phyloP scores from a whole-genome alignment of 1,139 yeast genomes.

The Yamadazyma friedrichii region DNA sequence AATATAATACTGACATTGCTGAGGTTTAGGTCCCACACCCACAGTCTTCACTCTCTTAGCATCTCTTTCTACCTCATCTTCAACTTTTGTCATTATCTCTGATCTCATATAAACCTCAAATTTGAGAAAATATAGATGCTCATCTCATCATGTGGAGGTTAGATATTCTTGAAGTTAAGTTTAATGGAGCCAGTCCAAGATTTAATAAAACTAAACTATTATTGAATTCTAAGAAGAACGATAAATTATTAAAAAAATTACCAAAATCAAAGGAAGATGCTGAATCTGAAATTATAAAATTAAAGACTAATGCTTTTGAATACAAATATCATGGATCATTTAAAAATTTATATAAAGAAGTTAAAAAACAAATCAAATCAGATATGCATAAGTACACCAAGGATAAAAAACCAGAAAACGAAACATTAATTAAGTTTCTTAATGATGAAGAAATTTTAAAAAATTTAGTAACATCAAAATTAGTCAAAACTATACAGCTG shows the following conservation, averaged over 20 bases:
- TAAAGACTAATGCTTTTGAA: constrained; percentile 46
- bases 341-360: constrained; percentile 39
- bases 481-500: constrained; percentile 29
- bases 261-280: constrained; percentile 43
- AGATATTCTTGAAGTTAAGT: constrained; percentile 52
- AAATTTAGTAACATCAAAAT: constrained; percentile 31
- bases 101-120: too few relatives aligned
- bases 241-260: constrained; percentile 41
- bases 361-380: constrained; percentile 28
- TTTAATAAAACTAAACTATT: constrained; percentile 52
- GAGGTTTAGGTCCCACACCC: constrained; percentile 4
- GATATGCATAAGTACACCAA: constrained; percentile 19
- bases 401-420: constrained; percentile 1
- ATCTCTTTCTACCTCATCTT: constrained; percentile 9
- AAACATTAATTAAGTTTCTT: constrained; percentile 8
- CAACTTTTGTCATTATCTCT: not conserved
- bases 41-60: constrained; percentile 4
- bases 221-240: constrained; percentile 46
- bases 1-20: constrained; percentile 44
- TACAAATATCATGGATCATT: constrained; percentile 51
- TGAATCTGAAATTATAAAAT: constrained; percentile 35
- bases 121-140: constrained; percentile 8
- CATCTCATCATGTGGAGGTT: constrained; percentile 43
- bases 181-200: constrained; percentile 45
- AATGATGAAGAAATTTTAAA: constrained; percentile 22